phyloP scores from a whole-genome alignment of 2,329 filamentous ascomycete genomes.

The Trichoderma sp. region DNA sequence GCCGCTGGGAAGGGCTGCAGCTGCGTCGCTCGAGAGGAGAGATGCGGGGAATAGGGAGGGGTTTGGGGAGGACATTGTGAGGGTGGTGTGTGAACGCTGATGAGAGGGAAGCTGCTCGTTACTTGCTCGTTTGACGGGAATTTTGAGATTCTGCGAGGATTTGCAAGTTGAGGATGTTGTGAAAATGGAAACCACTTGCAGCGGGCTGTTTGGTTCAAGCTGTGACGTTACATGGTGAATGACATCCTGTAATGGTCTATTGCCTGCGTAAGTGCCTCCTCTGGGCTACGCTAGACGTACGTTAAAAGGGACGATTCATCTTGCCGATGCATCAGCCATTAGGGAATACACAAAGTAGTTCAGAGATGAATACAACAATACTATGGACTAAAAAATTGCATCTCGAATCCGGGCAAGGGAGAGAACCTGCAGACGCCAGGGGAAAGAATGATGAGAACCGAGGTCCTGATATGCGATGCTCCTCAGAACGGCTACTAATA shows the following conservation, averaged over 20 bases:
- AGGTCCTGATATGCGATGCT: too few relatives aligned
- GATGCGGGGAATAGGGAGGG: constrained; percentile 62
- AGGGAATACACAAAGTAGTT: background rate
- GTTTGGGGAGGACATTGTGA: constrained; percentile 3
- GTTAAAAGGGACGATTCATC: background rate
- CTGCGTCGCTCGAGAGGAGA: constrained; percentile 66
- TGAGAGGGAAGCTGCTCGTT: background rate
- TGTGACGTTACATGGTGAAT: constrained; percentile 20
- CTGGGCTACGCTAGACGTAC: constrained; percentile 9
- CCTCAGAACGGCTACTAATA: too few relatives aligned
- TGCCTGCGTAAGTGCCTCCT: constrained; percentile 2
- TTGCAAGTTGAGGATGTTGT: background rate
- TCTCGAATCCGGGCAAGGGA: too few relatives aligned
- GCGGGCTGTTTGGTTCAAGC: background rate
- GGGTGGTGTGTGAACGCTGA: background rate
- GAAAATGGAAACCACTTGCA: background rate
- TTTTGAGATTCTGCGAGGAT: background rate
- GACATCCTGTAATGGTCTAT: background rate
- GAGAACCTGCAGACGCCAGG: too few relatives aligned
- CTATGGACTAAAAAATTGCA: too few relatives aligned
- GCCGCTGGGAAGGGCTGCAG: constrained; percentile 62
- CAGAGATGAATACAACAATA: too few relatives aligned
- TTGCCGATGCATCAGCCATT: background rate
- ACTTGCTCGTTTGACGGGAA: too few relatives aligned
- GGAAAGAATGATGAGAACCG: too few relatives aligned